Conservation (phyloP, 805 yeast species). For the Hanseniaspora pseudoguilliermondii region DNA sequence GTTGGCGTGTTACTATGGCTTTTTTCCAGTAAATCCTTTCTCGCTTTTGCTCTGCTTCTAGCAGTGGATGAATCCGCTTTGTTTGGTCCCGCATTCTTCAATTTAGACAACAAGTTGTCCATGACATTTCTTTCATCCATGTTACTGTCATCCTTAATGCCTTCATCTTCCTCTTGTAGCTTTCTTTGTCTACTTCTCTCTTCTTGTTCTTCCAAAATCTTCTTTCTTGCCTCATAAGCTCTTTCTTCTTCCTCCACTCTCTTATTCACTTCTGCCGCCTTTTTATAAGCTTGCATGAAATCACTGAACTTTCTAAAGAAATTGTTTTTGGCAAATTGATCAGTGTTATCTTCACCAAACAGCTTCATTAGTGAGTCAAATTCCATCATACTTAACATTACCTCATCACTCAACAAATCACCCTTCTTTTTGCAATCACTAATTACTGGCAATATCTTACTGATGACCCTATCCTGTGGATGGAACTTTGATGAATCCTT, state of each 20-base stretch:
- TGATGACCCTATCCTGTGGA: conserved; percentile 64
- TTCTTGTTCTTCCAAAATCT: conserved; percentile 31
- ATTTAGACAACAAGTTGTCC: conserved; percentile 75
- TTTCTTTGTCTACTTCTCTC: conserved; percentile 17
- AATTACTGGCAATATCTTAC: conserved; percentile 48
- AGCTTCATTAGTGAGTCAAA: conserved; percentile 61
- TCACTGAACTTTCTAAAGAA: conserved; percentile 72
- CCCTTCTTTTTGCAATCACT: conserved; percentile 66
- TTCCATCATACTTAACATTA: conserved; percentile 48
- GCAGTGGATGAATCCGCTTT: conserved; percentile 70
- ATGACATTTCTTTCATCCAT: conserved; percentile 39
- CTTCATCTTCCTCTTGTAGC: conserved; percentile 3
- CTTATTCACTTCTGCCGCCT: conserved; percentile 66
- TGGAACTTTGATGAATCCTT: conserved; percentile 70
- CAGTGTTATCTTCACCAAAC: conserved; percentile 82
- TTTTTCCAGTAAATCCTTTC: conserved; percentile 36
- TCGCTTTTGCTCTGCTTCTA: conserved; percentile 63
- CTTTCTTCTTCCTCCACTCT: conserved; percentile 72
- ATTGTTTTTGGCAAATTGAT: conserved; percentile 48
- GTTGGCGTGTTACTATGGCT: conserved; percentile 7
- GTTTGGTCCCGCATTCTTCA: conserved; percentile 73
- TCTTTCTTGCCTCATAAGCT: conserved; percentile 63
- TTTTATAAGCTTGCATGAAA: conserved; percentile 66
- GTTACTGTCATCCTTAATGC: background rate
- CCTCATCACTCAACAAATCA: conserved; percentile 49